Percentiles rank a stretch among this genome's conserved stretches.
Conservation (phyloP, 768 basidiomycete genomes). For the Filobasidium wieringae region DNA sequence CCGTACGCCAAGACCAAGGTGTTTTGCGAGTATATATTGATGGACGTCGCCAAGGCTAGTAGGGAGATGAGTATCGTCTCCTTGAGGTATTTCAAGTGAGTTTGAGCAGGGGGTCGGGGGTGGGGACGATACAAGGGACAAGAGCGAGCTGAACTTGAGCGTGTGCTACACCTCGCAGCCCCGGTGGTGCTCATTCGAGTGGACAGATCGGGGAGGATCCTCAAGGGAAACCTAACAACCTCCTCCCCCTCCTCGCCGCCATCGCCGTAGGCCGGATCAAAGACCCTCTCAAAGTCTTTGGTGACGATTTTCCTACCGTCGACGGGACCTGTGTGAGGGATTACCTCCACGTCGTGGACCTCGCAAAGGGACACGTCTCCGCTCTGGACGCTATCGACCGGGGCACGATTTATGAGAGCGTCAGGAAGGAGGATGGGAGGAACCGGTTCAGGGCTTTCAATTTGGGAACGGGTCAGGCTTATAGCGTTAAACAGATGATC, state of each 20-base stretch:
- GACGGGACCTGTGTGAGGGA: constrained; percentile 98
- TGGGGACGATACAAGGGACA: no score
- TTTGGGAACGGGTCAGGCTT: constrained; percentile 81
- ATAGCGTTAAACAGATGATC: constrained; percentile 85
- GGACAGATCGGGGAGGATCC: constrained; percentile 94
- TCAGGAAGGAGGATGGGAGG: constrained; percentile 25
- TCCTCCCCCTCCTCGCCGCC: constrained; percentile 82
- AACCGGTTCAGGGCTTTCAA: constrained; percentile 85
- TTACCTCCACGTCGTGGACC: constrained; percentile 60
- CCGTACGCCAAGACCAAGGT: constrained; percentile 95
- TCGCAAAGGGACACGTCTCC: constrained; percentile 84
- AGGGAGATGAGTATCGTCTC: constrained; percentile 53
- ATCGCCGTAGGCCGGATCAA: constrained; percentile 86
- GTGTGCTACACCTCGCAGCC: constrained; percentile 44
- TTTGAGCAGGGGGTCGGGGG: not conserved
- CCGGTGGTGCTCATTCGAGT: constrained; percentile 95
- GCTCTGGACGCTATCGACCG: constrained; percentile 67
- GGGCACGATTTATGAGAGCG: constrained; percentile 49
- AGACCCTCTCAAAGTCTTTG: constrained; percentile 63
- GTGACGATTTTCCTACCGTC: constrained; percentile 93
- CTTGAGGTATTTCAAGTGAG: constrained; percentile 84
- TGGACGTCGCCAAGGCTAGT: constrained; percentile 66
- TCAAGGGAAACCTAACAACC: constrained; percentile 84
- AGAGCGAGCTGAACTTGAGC: constrained; percentile 5
- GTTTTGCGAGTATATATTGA: constrained; percentile 78